Percentiles rank a stretch among this genome's conserved stretches.
Evolutionary conservation across 352 stramenopile species (phyloP).

Genomic region (Pythium myriotylum): DNA sequence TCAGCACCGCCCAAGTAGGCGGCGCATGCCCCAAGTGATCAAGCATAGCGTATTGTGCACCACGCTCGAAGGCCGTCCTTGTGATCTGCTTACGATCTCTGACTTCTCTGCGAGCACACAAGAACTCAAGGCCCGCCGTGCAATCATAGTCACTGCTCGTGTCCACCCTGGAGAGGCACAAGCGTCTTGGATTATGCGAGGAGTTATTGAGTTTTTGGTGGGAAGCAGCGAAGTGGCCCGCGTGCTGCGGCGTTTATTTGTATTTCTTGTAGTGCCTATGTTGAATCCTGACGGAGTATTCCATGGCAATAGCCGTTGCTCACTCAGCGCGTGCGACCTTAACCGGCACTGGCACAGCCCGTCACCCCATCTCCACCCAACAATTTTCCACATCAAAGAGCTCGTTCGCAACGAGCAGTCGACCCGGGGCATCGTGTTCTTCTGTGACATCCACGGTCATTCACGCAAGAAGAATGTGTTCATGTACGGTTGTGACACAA

Average conservation of each 20-base stretch:
- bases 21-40: conserved; percentile 32
- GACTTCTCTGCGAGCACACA: conserved; percentile 41
- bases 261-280: conserved; percentile 94
- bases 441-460: conserved; percentile 92
- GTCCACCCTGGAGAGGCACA: conserved; percentile 92
- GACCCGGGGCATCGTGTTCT: conserved; percentile 75
- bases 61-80: conserved; percentile 58
- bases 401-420: conserved; percentile 63
- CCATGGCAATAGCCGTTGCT: conserved; percentile 92
- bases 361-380: conserved; percentile 74
- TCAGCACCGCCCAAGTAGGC: conserved; percentile 1
- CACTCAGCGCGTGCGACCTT: conserved; percentile 78
- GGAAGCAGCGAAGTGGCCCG: conserved; percentile 57
- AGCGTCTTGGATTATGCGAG: conserved; percentile 94
- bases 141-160: conserved; percentile 83
- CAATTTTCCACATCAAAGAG: conserved; percentile 86
- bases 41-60: conserved; percentile 54
- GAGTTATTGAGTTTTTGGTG: conserved; percentile 90
- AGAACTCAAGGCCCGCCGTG: conserved; percentile 40
- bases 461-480: conserved; percentile 95
- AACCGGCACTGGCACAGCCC: conserved; percentile 90
- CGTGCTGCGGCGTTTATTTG: conserved; percentile 82
- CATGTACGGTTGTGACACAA: conserved; percentile 94
- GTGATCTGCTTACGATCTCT: conserved; percentile 79
- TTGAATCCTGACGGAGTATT: conserved; percentile 95